Evolutionary conservation across 495 filamentous ascomycete genomes (phyloP).

Genomic region (Neurospora sp.): DNA sequence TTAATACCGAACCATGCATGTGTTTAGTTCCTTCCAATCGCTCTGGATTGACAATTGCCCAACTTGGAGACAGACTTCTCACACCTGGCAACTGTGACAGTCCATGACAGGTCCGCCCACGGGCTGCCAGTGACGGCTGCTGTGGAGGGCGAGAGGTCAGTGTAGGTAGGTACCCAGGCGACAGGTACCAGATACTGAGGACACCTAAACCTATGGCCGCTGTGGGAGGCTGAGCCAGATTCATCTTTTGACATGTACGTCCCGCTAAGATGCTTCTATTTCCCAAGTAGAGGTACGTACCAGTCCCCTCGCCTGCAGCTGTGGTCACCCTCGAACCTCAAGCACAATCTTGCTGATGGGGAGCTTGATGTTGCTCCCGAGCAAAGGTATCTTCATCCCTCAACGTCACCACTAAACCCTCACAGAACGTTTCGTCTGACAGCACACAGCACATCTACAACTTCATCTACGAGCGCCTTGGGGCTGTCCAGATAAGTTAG

Average conservation of each 20-base stretch:
- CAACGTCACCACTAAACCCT: neutral
- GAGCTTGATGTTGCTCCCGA: neutral
- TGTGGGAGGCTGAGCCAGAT: neutral
- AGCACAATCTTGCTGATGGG: neutral
- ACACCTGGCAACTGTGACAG: neutral
- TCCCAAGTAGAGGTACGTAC: conserved; percentile 10
- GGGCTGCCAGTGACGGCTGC: neutral
- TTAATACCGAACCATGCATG: conserved; percentile 29
- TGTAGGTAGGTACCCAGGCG: neutral
- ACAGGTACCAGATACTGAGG: neutral
- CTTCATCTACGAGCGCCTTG: neutral
- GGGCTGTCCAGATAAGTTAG: neutral
- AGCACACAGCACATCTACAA: neutral
- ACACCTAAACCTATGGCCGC: neutral
- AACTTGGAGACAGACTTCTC: neutral
- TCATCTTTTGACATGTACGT: conserved; percentile 13
- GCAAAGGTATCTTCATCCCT: neutral
- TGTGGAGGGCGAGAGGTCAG: neutral
- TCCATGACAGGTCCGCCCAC: neutral
- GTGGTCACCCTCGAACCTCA: neutral
- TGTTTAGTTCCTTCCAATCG: conserved; percentile 15
- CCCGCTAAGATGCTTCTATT: neutral
- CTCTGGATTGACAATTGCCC: neutral
- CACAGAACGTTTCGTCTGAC: neutral
- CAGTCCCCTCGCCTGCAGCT: neutral